Base-by-base conservation (phyloP, 2,329 filamentous ascomycete species). In the Metarhizium rileyi region DNA sequence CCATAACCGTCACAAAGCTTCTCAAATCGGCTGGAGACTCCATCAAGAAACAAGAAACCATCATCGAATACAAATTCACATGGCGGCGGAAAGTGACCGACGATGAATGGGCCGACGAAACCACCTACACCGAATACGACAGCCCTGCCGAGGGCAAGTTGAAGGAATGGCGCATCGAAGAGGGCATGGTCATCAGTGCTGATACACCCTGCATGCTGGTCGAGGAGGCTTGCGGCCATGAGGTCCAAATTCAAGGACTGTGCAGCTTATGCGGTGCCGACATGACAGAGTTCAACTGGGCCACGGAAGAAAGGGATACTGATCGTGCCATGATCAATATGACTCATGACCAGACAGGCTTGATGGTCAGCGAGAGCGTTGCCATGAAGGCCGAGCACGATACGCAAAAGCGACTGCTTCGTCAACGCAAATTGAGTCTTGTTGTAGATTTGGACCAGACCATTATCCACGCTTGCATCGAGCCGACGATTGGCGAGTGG, bases 401-500 rank as follows among this genome's bases (percentile, higher is more conserved):
- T 58, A 79, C 89, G 14, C 95, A 96, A 71, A 80, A 83, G 53
- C 83, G 91, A 20, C 74, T 98, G 40, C 73, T 98, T 41, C 77
- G 83, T 52, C 80, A 86, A 53, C 81, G 86, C 57, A 95, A 95
- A 70, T 77, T 98, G 42, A 95, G 87, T 43, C 76, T 98, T 42
- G 93, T 98, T 25, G 93, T 98, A 58, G 93, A 98, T 74, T 75
- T 98, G 49, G 93, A 98, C 65, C 91, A 97, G 72, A 98, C 93
- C 50, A 93, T 98, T 61, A 98, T 98, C 57, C 93, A 98, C 66
- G 93, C 93, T 25, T 95, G 90, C 54, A 94, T 97, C 61, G 93
- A 98, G 59, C 91, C 90, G 6, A 98, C 93, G 0, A 84, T 98
- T 49, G 90, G 85, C 55, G 91, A 98, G 65, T 98, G 93, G 93